Conservation (phyloP, 2,329 filamentous ascomycete species). For the Nemania bipapillata region DNA sequence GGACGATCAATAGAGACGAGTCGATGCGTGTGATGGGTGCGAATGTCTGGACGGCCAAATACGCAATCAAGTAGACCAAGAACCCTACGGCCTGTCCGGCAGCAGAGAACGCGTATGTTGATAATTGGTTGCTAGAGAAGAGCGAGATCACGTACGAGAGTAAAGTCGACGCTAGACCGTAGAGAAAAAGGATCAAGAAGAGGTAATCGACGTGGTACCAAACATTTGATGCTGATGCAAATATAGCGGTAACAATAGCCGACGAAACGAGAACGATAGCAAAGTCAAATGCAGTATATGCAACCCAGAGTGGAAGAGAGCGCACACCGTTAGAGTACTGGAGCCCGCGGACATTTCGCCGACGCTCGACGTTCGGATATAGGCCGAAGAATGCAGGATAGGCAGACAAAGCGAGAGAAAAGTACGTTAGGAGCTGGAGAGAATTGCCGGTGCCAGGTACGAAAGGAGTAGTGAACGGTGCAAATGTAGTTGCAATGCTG, state of each 20-base stretch:
- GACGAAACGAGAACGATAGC: conserved; percentile 74
- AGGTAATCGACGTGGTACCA: conserved; percentile 86
- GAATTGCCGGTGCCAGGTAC: conserved; percentile 74
- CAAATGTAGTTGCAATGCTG: conserved; percentile 76
- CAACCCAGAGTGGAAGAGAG: conserved; percentile 83
- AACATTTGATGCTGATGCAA: conserved; percentile 69
- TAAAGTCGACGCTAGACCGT: conserved; percentile 80
- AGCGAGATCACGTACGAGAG: conserved; percentile 85
- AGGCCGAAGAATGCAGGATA: conserved; percentile 89
- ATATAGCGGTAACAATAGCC: conserved; percentile 74
- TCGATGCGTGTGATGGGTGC: conserved; percentile 76
- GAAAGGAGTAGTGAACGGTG: conserved; percentile 80
- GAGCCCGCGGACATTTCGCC: conserved; percentile 80
- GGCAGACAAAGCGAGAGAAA: conserved; percentile 78
- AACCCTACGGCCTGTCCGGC: conserved; percentile 79
- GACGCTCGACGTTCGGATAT: conserved; percentile 86
- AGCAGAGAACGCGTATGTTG: conserved; percentile 84
- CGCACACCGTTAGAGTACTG: conserved; percentile 93
- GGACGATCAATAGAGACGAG: conserved; percentile 71
- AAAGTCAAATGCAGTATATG: conserved; percentile 85
- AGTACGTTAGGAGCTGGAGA: conserved; percentile 82
- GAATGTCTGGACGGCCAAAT: conserved; percentile 78
- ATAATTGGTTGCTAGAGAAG: conserved; percentile 80
- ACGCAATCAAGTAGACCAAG: conserved; percentile 76
- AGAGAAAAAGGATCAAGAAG: conserved; percentile 82